A percentile compares a stretch with the other conserved stretches of the same genome.
phyloP scores from a whole-genome alignment of 2,329 filamentous ascomycete genomes.

The Aureobasidium zeae region DNA sequence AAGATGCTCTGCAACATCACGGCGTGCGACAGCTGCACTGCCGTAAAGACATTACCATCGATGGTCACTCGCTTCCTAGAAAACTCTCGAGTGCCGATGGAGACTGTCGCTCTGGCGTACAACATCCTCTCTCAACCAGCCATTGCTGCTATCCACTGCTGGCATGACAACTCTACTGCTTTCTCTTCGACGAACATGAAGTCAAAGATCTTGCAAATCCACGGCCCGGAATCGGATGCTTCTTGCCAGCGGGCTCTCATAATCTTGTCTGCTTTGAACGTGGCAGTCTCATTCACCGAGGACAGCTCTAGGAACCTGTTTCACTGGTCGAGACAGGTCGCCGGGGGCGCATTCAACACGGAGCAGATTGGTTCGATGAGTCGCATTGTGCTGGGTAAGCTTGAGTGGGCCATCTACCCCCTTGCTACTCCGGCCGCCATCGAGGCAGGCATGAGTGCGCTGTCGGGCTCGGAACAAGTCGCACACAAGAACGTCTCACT shows the following conservation, averaged over 20 bases:
- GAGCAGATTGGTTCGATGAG: slow-evolving; percentile 20
- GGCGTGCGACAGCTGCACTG: slow-evolving; percentile 1
- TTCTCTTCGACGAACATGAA: slow-evolving; percentile 2
- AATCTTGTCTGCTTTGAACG: slow-evolving; percentile 22
- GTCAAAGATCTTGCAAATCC: slow-evolving; percentile 13
- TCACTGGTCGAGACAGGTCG: slow-evolving; percentile 23
- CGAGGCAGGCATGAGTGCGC: slow-evolving; percentile 5
- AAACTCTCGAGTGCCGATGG: slow-evolving; percentile 22
- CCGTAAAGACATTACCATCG: slow-evolving; percentile 7
- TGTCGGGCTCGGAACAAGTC: neutral
- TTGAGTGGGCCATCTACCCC: slow-evolving; percentile 24
- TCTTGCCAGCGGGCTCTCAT: slow-evolving; percentile 21
- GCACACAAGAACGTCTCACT: neutral
- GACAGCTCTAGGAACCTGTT: slow-evolving; percentile 21
- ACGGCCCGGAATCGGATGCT: slow-evolving; percentile 14
- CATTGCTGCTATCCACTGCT: slow-evolving; percentile 13
- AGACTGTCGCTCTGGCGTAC: slow-evolving; percentile 24
- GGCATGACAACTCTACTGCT: slow-evolving; percentile 4
- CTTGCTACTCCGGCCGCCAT: slow-evolving; percentile 18
- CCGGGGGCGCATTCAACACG: slow-evolving; percentile 18
- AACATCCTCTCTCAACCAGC: slow-evolving; percentile 23
- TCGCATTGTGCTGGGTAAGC: slow-evolving; percentile 19
- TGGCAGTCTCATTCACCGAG: slow-evolving; percentile 24
- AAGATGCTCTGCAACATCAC: slow-evolving; percentile 9
- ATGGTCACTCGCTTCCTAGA: slow-evolving; percentile 22